Conservation (phyloP, 2,329 filamentous ascomycete genomes). For the Chaetoscypha palmicola region DNA sequence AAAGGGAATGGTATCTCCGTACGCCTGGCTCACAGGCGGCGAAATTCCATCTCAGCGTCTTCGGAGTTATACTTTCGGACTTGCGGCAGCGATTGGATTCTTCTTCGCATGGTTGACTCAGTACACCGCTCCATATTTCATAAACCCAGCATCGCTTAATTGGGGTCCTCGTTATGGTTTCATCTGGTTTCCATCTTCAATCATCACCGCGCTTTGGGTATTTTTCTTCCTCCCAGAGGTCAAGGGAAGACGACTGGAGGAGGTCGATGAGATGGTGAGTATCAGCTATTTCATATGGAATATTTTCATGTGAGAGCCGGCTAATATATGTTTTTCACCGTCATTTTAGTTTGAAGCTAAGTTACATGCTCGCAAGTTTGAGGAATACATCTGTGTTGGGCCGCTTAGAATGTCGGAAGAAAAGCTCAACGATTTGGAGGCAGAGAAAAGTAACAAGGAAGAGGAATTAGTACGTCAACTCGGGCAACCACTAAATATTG, state of each 20-base stretch:
- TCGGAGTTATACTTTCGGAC: slow-evolving; percentile 48
- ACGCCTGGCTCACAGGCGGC: slow-evolving; percentile 51
- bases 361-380: slow-evolving; percentile 11
- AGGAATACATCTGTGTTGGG: slow-evolving; percentile 12
- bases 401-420: slow-evolving; percentile 5
- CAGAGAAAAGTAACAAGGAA: not conserved
- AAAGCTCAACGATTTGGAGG: not conserved
- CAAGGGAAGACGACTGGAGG: slow-evolving; percentile 37
- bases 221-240: slow-evolving; percentile 52
- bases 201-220: slow-evolving; percentile 34
- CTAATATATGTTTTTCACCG: no score
- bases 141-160: slow-evolving; percentile 45
- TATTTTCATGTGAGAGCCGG: no score
- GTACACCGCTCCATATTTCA: slow-evolving; percentile 53
- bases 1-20: slow-evolving; percentile 33
- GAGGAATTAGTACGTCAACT: no score
- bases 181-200: slow-evolving; percentile 38
- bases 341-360: slow-evolving; percentile 9
- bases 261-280: slow-evolving; percentile 38
- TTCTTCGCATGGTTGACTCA: slow-evolving; percentile 44
- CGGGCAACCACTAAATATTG: no score
- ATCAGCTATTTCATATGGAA: not conserved
- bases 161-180: slow-evolving; percentile 54
- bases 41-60: slow-evolving; percentile 51
- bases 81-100: slow-evolving; percentile 47